Evolutionary conservation across 176 grass and related monocot genomes (phyloP), one percentile per base, ranked within the genome.

Genomic region (Eragrostis nindensis): DNA sequence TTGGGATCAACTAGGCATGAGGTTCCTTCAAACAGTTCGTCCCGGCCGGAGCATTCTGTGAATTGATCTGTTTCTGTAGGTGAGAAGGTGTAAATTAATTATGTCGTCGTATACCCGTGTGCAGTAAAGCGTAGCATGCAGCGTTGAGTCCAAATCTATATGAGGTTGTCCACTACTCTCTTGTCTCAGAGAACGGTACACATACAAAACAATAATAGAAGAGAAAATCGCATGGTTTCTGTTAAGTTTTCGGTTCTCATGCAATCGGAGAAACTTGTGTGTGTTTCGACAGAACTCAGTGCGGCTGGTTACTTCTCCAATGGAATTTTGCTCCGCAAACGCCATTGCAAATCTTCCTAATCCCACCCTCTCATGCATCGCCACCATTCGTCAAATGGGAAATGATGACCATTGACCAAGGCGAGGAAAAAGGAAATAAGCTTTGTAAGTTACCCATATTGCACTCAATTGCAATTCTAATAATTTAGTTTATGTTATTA

Each of bases 1-100:
- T 89, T 72, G 89, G 83, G 32, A 86, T 86, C 78, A 90, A 90
- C 83, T 90, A 86, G 72, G 68, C 55, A 66, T 17, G 9, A 21
- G 36, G n/a, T 43, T 71, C 18, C 46, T 75, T 38, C 38, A 40
- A 21, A 66, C 68, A 11, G 81, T 73, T 79, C 87, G 13, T 46
- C 11, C 29, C 30, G 10, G 52, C 29, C 30, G 10, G 52, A 72
- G 24, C 12, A 16, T 41, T 67, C 25, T 54, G 13, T 81, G 39
- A 19, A 53, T 59, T 27, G 10, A 53, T 72, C 71, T 36, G 59
- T 59, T 71, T 27, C 40, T 18, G 8, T 80, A 69, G 64, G 48
- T 18, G 0, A 80, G 38, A 52, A 0, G 82, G 87, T 82, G 87
- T 82, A 89, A 89, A 78, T 77, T 55, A 27, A 26, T 27, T 14